Percentiles rank a stretch among this genome's conserved stretches.
Conservation (phyloP, 179 eudicot species). For the Amaranthus tricolor region DNA sequence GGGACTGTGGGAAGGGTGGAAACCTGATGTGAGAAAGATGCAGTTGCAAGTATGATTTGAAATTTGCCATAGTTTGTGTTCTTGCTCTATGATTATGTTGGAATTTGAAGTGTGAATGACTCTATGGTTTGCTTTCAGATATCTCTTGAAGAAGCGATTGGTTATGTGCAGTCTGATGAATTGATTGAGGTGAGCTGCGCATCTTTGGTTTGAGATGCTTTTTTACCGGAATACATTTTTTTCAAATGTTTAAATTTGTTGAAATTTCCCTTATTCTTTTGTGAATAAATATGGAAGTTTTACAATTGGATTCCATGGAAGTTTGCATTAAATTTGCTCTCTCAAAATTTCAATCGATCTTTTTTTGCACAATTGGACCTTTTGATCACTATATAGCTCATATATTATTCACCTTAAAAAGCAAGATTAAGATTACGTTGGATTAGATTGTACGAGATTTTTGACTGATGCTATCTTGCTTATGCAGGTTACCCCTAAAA, state of each 20-base stretch:
- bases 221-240: neutral
- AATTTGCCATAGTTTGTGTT: neutral
- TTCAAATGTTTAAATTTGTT: neutral
- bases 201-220: neutral
- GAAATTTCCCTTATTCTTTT: neutral
- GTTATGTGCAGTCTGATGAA: constrained; percentile 94
- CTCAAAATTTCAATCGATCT: too few species aligned
- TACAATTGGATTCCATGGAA: neutral
- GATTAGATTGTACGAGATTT: neutral
- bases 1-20: neutral
- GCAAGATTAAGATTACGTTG: neutral
- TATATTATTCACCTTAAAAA: neutral
- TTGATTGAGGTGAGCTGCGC: constrained; percentile 72
- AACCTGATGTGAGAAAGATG: neutral
- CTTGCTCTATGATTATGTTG: neutral
- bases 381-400: neutral
- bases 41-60: neutral
- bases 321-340: neutral
- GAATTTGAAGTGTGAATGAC: constrained; percentile 9
- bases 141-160: constrained; percentile 93
- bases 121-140: constrained; percentile 53
- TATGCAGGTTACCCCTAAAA: constrained; percentile 83
- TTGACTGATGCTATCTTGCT: neutral
- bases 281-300: neutral
- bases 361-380: too few species aligned